Evolutionary conservation across 352 stramenopile species (phyloP), one percentile per base, ranked within the genome.

Genomic region (Phytophthora agathidicida): DNA sequence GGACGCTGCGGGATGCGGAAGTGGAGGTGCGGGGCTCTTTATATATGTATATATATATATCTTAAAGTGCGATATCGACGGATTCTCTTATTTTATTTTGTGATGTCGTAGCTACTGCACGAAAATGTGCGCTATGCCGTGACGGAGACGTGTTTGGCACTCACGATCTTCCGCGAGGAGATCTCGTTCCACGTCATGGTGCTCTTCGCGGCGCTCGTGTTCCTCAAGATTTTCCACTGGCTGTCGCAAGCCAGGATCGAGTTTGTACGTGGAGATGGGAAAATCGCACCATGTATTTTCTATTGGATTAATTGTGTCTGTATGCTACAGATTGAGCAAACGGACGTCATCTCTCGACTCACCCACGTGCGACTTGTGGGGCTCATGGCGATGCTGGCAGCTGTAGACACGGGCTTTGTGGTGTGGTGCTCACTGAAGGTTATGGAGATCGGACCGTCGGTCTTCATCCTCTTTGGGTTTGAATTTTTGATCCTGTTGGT

Each of bases 161-260:
- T 99, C 20, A 99, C 97, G 31, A 98, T 99, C 46, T 99, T 99
- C 79, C 90, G 97, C 17, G 89, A 98, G 32, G 97, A 99, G 77
- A 91, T 99, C 54, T 98, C 90, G 46, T 90, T 98, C 31, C 73
- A 88, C n/a, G 97, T 98, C 27, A 88, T 97, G 26, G 83, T 93
- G 45, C 68, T 99, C 11, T 99, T 99, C 80, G 91, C 97, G 31
- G 77, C 88, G 31, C 80, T 99, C 19, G 86, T 99, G 36, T 94
- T 99, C 59, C 69, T 91, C 62, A 99, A 99, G 75, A 87, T 97
- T 50, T 96, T 98, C 65, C 90, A 96, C 65, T 96, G 88, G 88
- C 67, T 98, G 1, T 72, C 81, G n/a, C 87, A 98, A 60, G 84
- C 91, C 39, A 73, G 93, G 39, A 95, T 97, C 55, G 75, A 91